A percentile compares a stretch with the other conserved stretches of the same genome.
phyloP scores from a whole-genome alignment of 805 yeast genomes.

The Brettanomyces nanus region DNA sequence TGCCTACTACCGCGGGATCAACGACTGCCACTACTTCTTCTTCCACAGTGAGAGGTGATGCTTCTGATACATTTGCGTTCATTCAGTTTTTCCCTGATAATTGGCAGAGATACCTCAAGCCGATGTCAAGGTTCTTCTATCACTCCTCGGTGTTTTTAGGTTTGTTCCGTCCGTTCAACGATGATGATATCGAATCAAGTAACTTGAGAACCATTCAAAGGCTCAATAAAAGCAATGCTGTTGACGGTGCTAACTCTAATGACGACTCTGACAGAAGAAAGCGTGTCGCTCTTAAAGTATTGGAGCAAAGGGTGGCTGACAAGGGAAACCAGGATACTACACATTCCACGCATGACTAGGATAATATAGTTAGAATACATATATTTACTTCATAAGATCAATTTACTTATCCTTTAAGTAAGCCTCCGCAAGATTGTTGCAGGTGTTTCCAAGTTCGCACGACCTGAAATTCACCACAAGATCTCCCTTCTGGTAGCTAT shows the following conservation, averaged over 20 bases:
- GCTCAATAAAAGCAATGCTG: constrained; percentile 23
- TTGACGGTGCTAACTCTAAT: constrained; percentile 24
- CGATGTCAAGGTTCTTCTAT: constrained; percentile 39
- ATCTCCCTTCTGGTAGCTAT: constrained; percentile 39
- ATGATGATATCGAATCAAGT: constrained; percentile 63
- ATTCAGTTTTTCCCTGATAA: constrained; percentile 76
- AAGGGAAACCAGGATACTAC: background rate
- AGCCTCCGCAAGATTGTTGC: constrained; percentile 40
- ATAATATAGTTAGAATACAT: background rate
- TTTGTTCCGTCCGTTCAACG: constrained; percentile 54
- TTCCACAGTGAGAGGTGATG: constrained; percentile 60
- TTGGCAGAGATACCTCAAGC: constrained; percentile 41
- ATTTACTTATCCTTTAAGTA: constrained; percentile 16
- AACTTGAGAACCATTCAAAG: constrained; percentile 65
- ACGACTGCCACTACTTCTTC: constrained; percentile 19
- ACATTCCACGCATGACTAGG: background rate
- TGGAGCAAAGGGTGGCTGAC: constrained; percentile 48
- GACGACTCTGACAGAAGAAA: constrained; percentile 67
- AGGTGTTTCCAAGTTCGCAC: constrained; percentile 41
- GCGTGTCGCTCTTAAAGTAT: constrained; percentile 66
- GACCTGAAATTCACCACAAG: constrained; percentile 55
- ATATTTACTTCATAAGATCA: background rate
- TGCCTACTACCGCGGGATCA: constrained; percentile 27
- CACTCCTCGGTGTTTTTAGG: constrained; percentile 34
- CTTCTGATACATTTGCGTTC: constrained; percentile 80